Base-by-base conservation (phyloP, 768 basidiomycete genomes). In the Amylocystis lapponica region DNA sequence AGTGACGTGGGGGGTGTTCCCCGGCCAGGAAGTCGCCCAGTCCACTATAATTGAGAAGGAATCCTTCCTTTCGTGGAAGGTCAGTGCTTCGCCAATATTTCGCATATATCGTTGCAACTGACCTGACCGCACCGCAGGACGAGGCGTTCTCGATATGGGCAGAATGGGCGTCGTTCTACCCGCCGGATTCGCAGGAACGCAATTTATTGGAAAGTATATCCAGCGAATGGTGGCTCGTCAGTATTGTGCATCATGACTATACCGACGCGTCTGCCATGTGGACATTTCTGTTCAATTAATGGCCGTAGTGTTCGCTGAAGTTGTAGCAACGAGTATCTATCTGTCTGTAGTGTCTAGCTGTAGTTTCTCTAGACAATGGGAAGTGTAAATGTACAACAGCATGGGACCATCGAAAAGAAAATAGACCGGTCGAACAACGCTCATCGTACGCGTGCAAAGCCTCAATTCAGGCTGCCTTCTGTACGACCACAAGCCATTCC, bases 1-100 rank as follows among this genome's bases (percentile, higher is more conserved):
- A 0, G 96, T 99, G 6, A 99, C 96, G 1, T 99, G 96, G 96
- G 96, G 94, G 43, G 84, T 98, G 5, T 99, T 99, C 62, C 90
- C 93, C 0, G 96, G 91, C 0, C 88, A 96, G 59, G 96, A 99
- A 64, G 85, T 99, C 35, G 78, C 84, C 2, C 95, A 97, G 57
- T 89, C 95, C 5, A 99, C 96, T 0, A 92, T 98, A 52, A 98
- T 99, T 27, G 96, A 97, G 58, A 79, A 78, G 38, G 86, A 92
- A 58, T 95, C 91, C 12, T 99, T 99, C 72, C 65, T 89, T 27
- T 83, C 91, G 0, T 99, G 96, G 96, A 97, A 94, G 84, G 95
- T 93, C 35, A 38, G 74, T 53, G 31, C 12, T 23, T 2, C 34
- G 16, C 29, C 23, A 17, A 31, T 41, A 36, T 19, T 17, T 56